Evolutionary conservation across 2,329 filamentous ascomycete genomes (phyloP).

Genomic region (Rhinocladiella mackenziei): DNA sequence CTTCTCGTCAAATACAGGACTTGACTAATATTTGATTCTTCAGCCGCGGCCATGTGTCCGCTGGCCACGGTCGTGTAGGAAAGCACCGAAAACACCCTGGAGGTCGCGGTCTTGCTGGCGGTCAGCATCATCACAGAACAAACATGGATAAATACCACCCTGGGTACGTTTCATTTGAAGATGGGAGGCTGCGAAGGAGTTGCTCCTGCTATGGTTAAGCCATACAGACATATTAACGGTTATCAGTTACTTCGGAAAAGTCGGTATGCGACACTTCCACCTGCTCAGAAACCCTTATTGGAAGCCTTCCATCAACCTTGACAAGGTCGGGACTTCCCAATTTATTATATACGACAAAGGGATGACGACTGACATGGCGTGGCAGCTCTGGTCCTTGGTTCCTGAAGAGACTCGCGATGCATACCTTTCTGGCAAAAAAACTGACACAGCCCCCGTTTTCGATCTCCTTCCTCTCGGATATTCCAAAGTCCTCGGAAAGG

Average conservation of each 20-base stretch:
- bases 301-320: constrained; percentile 98
- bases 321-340: constrained; percentile 86
- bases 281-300: constrained; percentile 93
- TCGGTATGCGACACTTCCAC: constrained; percentile 95
- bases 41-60: constrained; percentile 95
- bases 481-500: constrained; percentile 98
- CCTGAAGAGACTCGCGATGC: constrained; percentile 88
- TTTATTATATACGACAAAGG: too few relatives aligned
- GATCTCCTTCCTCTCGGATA: constrained; percentile 96
- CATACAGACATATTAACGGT: constrained; percentile 11
- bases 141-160: constrained; percentile 94
- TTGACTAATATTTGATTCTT: constrained; percentile 33
- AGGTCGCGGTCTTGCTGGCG: constrained; percentile 87
- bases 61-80: constrained; percentile 96
- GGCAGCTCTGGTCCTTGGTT: constrained; percentile 88
- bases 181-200: not conserved
- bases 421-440: constrained; percentile 76
- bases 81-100: constrained; percentile 94
- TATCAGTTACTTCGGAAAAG: constrained; percentile 63
- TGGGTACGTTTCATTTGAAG: constrained; percentile 82
- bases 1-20: constrained; percentile 7
- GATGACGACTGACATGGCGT: constrained; percentile 21
- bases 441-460: constrained; percentile 92
- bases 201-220: not conserved
- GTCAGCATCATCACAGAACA: constrained; percentile 96